Evolutionary conservation across 1,284 basidiomycete genomes (phyloP).

Genomic region (Rhodotorula mucilaginosa): DNA sequence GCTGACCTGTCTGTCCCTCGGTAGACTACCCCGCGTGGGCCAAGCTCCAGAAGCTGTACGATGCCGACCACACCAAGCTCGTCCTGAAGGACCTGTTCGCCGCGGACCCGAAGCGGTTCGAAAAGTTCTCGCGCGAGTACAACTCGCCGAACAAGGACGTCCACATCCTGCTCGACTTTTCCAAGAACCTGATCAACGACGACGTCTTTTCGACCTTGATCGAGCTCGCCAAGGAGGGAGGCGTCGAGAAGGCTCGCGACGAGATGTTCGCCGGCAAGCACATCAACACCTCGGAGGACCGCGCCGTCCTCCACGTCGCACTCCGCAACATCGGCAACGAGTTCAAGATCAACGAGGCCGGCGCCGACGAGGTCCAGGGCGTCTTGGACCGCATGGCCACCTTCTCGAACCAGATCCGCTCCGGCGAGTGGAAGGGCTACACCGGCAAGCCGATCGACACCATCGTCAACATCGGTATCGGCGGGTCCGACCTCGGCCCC

Average conservation of each 20-base stretch:
- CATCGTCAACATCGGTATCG: slow-evolving; percentile 98
- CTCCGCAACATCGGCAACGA: slow-evolving; percentile 73
- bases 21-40: slow-evolving; percentile 85
- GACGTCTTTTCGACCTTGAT: slow-evolving; percentile 70
- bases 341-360: slow-evolving; percentile 70
- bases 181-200: slow-evolving; percentile 91
- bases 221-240: slow-evolving; percentile 77
- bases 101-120: slow-evolving; percentile 79
- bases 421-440: slow-evolving; percentile 91
- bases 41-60: slow-evolving; percentile 82
- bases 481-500: slow-evolving; percentile 94
- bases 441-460: slow-evolving; percentile 91
- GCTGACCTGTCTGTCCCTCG: background rate
- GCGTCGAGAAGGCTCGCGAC: slow-evolving; percentile 80
- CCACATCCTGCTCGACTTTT: slow-evolving; percentile 89
- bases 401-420: slow-evolving; percentile 82
- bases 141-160: slow-evolving; percentile 65
- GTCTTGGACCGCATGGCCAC: slow-evolving; percentile 89
- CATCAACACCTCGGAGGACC: slow-evolving; percentile 97
- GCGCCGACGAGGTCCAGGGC: slow-evolving; percentile 74
- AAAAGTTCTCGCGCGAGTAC: slow-evolving; percentile 79
- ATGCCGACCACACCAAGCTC: slow-evolving; percentile 69
- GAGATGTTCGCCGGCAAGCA: slow-evolving; percentile 94
- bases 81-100: slow-evolving; percentile 88
- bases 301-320: slow-evolving; percentile 92